Percentiles rank a stretch among this genome's conserved stretches.
These are phyloP conservation scores for Pichia inconspicua DNA, from an alignment of 1,139 yeast genomes.

Conservation along the genomic window DNA sequence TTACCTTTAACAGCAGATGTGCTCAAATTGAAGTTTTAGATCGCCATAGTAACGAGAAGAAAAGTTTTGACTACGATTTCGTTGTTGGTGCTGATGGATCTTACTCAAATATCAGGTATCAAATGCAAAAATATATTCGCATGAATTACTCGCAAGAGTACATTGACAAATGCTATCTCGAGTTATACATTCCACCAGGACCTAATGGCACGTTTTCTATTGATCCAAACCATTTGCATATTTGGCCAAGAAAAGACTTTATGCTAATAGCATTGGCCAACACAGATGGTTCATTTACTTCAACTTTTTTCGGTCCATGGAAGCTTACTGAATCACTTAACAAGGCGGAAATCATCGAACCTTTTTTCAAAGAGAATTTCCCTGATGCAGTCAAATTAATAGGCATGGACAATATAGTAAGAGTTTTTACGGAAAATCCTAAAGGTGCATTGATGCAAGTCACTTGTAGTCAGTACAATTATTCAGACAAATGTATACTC, in stretches of 20 bases:
- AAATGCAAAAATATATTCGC: slow-evolving; percentile 56
- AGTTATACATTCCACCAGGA: slow-evolving; percentile 63
- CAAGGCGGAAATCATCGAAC: slow-evolving; percentile 30
- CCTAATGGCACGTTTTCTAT: slow-evolving; percentile 37
- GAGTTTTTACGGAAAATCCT: slow-evolving; percentile 55
- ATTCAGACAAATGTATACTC: slow-evolving; percentile 54
- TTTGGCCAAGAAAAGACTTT: slow-evolving; percentile 83
- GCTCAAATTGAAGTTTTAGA: slow-evolving; percentile 6
- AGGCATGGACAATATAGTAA: slow-evolving; percentile 42
- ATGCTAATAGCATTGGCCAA: slow-evolving; percentile 92
- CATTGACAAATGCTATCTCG: slow-evolving; percentile 79
- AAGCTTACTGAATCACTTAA: slow-evolving; percentile 48
- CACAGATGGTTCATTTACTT: slow-evolving; percentile 77
- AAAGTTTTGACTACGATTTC: slow-evolving; percentile 34
- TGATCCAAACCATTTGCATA: slow-evolving; percentile 75
- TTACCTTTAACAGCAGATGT: slow-evolving; percentile 12
- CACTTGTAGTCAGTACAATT: slow-evolving; percentile 62
- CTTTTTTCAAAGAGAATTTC: slow-evolving; percentile 55
- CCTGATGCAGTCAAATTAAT: slow-evolving; percentile 68
- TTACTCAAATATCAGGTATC: slow-evolving; percentile 65
- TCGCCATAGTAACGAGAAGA: slow-evolving; percentile 1
- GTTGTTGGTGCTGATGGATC: slow-evolving; percentile 86
- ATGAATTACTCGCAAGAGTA: slow-evolving; percentile 72
- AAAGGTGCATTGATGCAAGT: slow-evolving; percentile 70
- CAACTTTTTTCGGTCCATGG: slow-evolving; percentile 86